Conservation (phyloP, 768 basidiomycete species). For the Boletus eberwhitei region DNA sequence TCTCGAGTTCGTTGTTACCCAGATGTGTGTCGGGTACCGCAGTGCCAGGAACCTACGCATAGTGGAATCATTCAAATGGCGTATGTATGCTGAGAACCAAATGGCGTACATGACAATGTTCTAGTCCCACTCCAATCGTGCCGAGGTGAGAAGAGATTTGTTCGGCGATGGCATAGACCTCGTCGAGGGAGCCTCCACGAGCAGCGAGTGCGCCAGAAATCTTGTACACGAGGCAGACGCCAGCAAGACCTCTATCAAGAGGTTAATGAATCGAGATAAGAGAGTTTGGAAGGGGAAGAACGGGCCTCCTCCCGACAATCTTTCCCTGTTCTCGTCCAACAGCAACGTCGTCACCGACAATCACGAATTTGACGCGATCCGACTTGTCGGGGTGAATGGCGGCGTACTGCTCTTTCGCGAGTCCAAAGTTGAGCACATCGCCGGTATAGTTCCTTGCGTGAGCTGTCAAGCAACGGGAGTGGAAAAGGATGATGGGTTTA, state of each 20-base stretch:
- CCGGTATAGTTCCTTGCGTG: constrained; percentile 79
- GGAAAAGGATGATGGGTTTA: constrained; percentile 26
- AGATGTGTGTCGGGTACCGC: constrained; percentile 55
- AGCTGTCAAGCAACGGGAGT: constrained; percentile 8
- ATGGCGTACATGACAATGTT: constrained; percentile 74
- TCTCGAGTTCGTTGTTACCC: constrained; percentile 66
- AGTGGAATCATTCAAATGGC: background rate
- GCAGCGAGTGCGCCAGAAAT: constrained; percentile 81
- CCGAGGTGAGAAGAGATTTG: constrained; percentile 65
- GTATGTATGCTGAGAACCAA: background rate
- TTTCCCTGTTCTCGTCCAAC: constrained; percentile 78
- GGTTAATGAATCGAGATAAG: background rate
- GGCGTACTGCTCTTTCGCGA: constrained; percentile 82
- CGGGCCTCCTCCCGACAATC: constrained; percentile 75
- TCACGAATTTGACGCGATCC: constrained; percentile 66
- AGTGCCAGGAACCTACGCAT: constrained; percentile 71
- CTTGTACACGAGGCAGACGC: constrained; percentile 84
- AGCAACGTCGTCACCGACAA: constrained; percentile 89
- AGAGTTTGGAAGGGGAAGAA: constrained; percentile 12
- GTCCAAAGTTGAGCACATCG: constrained; percentile 87
- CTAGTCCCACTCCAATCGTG: constrained; percentile 83
- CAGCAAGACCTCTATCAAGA: constrained; percentile 66
- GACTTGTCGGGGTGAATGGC: constrained; percentile 66
- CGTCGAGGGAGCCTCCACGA: constrained; percentile 61
- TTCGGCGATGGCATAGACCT: constrained; percentile 64